Percentiles rank a stretch among this genome's conserved stretches.
Conservation (phyloP, 148 eudicot genomes). For the Linanthus parryae region DNA sequence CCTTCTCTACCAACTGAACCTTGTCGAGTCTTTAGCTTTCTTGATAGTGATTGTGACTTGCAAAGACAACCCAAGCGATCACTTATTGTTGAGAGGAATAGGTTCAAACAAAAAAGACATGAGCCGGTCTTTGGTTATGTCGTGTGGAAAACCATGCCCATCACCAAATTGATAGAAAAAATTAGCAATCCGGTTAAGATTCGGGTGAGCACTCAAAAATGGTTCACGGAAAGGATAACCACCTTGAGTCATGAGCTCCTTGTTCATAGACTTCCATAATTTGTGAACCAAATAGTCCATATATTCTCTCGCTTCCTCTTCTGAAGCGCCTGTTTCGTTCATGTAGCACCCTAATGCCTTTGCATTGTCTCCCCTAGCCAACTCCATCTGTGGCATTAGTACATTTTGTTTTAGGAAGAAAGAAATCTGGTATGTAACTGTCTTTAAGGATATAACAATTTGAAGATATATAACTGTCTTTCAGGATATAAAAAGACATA, state of each 20-base stretch:
- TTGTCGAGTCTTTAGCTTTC: too few species aligned
- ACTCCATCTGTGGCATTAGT: slow-evolving; percentile 22
- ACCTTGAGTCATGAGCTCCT: background rate
- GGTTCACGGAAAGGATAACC: background rate
- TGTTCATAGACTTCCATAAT: slow-evolving; percentile 6
- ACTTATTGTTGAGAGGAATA: slow-evolving; percentile 4
- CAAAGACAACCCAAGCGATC: too few species aligned
- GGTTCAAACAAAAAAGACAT: slow-evolving; percentile 1
- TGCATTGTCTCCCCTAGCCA: slow-evolving; percentile 18
- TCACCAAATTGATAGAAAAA: slow-evolving; percentile 7
- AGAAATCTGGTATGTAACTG: too few species aligned
- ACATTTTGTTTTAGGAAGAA: too few species aligned
- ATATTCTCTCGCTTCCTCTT: slow-evolving; percentile 17
- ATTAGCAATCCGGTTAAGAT: slow-evolving; percentile 5
- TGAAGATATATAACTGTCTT: too few species aligned
- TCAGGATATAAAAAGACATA: too few species aligned
- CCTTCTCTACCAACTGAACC: too few species aligned
- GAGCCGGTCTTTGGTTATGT: background rate
- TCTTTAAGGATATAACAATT: too few species aligned
- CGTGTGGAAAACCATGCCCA: slow-evolving; percentile 7
- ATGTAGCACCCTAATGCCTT: slow-evolving; percentile 24
- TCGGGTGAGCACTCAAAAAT: background rate
- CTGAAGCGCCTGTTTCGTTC: slow-evolving; percentile 18
- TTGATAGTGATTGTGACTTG: too few species aligned
- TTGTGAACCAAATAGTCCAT: slow-evolving; percentile 9